Conservation (phyloP, 2,329 filamentous ascomycete species). For the Graphilbum ipis-grandicollis region DNA sequence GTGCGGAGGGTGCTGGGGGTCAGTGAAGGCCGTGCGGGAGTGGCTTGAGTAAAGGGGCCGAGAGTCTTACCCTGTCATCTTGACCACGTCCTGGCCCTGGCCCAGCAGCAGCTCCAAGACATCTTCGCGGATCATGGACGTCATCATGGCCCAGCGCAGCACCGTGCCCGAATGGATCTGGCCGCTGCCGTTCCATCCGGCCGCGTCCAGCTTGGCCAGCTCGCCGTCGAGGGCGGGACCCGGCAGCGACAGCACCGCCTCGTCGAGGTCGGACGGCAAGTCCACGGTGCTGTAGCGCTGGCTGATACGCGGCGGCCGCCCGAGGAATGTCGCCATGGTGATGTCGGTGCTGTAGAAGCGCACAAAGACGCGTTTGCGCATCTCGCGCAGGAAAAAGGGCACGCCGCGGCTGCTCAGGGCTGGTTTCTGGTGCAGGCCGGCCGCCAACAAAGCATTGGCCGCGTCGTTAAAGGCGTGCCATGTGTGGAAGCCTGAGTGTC, state of each 20-base stretch:
- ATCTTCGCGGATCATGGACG: constrained; percentile 4
- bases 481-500: neutral
- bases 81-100: neutral
- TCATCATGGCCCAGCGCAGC: constrained; percentile 4
- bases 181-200: constrained; percentile 34
- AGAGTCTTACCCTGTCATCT: neutral
- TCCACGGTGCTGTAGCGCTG: constrained; percentile 36
- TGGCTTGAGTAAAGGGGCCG: too few species aligned
- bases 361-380: constrained; percentile 5
- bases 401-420: neutral
- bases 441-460: constrained; percentile 3
- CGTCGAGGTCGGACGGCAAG: constrained; percentile 34
- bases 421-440: constrained; percentile 4
- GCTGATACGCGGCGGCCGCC: constrained; percentile 33
- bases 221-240: neutral
- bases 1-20: neutral
- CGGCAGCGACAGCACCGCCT: constrained; percentile 17
- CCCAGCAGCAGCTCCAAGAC: constrained; percentile 2
- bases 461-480: constrained; percentile 3
- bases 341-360: constrained; percentile 23
- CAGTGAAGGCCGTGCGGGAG: too few species aligned
- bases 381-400: constrained; percentile 4
- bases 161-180: constrained; percentile 12
- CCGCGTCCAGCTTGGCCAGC: constrained; percentile 20
- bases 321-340: constrained; percentile 30